Base-by-base conservation (phyloP, 2,329 filamentous ascomycete genomes). In the Penicillium sp. region DNA sequence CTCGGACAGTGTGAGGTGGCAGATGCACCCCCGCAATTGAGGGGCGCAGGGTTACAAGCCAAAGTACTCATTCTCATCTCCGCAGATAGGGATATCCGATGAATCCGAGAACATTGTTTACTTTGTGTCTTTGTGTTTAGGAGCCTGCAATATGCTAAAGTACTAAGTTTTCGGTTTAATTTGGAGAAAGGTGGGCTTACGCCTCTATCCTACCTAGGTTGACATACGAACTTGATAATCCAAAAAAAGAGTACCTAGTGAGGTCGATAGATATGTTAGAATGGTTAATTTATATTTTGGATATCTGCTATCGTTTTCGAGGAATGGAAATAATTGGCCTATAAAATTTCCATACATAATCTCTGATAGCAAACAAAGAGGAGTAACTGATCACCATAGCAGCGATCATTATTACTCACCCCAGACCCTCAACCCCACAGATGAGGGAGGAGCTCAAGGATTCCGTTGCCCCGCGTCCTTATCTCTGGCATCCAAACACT, bases 11-110 rank as follows among this genome's bases (percentile, higher is more conserved):
- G 35, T 54, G 49, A 50, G 52, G 43, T 54, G 51, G 55, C 55
- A 50, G 52, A 57, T 60, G 63, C 61, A 67, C 65, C 65, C 65
- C 65, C 65, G 65, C 65, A 66, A 60, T 62, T 50, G 40, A 47
- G 50, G 27, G 46, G 42, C 19, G 37, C 37, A 54, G 35, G 27
- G 29, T 38, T 33, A 35, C 19, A 45, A 25, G 50, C 38, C 29
- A 47, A 48, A 45, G 13, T 45, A 29, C 35, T 35, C 38, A 37
- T 19, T 7, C 35, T 35, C 38, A 29, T 19, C 17, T 46, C 40
- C 29, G 17, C 40, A 19, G 29, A 52, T 25, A 33, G 21, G 10
- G 15, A 42, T 35, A 19, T 29, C 19, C 27, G 25, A 17, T 17
- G 40, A 35, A 23, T 10, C 29, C 19, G 29, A 37, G 37, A 43